phyloP scores from a whole-genome alignment of 2,329 filamentous ascomycete genomes.

The Fusarium guadeloupense region DNA sequence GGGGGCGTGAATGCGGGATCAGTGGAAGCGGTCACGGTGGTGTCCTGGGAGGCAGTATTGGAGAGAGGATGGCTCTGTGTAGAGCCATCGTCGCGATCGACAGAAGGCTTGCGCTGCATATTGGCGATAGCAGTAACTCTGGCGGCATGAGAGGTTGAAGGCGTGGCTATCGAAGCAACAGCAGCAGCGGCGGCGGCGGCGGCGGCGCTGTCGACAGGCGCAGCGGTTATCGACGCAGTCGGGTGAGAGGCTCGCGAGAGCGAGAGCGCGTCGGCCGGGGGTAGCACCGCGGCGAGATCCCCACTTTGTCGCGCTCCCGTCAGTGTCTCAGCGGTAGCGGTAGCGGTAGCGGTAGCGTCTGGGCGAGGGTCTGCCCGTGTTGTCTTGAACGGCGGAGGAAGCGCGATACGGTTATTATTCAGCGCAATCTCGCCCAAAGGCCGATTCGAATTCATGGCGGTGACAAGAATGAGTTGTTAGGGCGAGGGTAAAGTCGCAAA shows the following conservation, averaged over 20 bases:
- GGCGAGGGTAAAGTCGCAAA: constrained; percentile 12
- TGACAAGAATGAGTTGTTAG: constrained; percentile 18
- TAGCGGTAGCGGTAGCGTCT: constrained; percentile 23
- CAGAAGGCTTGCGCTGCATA: constrained; percentile 30
- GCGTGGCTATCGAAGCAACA: constrained; percentile 18
- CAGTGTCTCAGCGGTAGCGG: constrained; percentile 20
- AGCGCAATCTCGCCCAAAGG: constrained; percentile 36
- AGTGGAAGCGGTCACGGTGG: constrained; percentile 37
- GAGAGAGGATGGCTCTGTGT: constrained; percentile 40
- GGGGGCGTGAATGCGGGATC: constrained; percentile 41
- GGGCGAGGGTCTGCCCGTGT: constrained; percentile 18
- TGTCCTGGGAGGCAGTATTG: constrained; percentile 39
- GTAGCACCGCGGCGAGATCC: constrained; percentile 42
- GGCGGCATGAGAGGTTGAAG: constrained; percentile 23
- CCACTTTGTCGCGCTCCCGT: constrained; percentile 39
- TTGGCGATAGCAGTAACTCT: constrained; percentile 16
- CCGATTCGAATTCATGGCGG: constrained; percentile 36
- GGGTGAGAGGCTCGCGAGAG: constrained; percentile 39
- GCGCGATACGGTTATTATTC: constrained; percentile 31
- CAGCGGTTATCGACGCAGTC: constrained; percentile 31
- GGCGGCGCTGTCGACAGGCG: constrained; percentile 13
- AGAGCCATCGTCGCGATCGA: constrained; percentile 40
- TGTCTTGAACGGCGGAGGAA: constrained; percentile 27
- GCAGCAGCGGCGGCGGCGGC: constrained; percentile 3
- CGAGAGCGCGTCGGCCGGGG: constrained; percentile 39